Base-by-base conservation (phyloP, 768 basidiomycete species). In the Russula dissimulans region DNA sequence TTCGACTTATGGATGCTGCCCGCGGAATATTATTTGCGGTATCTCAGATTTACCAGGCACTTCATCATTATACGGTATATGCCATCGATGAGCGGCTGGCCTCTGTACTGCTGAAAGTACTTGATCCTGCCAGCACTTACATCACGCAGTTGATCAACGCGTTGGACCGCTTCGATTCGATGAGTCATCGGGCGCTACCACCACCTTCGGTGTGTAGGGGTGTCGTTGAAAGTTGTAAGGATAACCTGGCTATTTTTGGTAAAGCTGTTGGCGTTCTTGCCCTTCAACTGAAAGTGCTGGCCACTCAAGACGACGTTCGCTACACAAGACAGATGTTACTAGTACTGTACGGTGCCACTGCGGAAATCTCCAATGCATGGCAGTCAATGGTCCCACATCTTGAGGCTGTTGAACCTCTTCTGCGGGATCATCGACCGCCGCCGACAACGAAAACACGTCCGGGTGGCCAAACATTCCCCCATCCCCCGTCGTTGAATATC, bases 11-110 rank as follows among this genome's bases (percentile, higher is more conserved):
- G 46, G 93, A 98, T 67, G 86, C 88, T n/a, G 86, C 91, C 48
- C 86, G 97, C 31, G 93, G 90, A 26, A 85, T 98, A 58, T 79
- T 97, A 42, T 98, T 97, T 69, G 88, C 92, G 3, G 78, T 93
- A 63, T 91, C 90, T 44, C 95, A 97, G 72, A 82, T 97, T 45
- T 89, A 95, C 69, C 85, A 93, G 66, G 85, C 91, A 0, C 75
- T 99, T 45, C 85, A 90, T 54, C 90, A 95, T 67, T 95, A 94
- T 72, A 86, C 87, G 39, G 79, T 86, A 22, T 88, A 89, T 63
- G 87, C 87, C 34, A 82, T 86, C 61, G 86, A 93, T 68, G 91
- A 95, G 54, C 83, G 90, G 22, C 78, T 94, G 31, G 84, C 91
- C 5, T 82, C 85, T 4, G 81, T 91, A 7, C 79, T 98, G 59